phyloP scores from a whole-genome alignment of 2,329 filamentous ascomycete genomes.

The Fusarium vanettenii region DNA sequence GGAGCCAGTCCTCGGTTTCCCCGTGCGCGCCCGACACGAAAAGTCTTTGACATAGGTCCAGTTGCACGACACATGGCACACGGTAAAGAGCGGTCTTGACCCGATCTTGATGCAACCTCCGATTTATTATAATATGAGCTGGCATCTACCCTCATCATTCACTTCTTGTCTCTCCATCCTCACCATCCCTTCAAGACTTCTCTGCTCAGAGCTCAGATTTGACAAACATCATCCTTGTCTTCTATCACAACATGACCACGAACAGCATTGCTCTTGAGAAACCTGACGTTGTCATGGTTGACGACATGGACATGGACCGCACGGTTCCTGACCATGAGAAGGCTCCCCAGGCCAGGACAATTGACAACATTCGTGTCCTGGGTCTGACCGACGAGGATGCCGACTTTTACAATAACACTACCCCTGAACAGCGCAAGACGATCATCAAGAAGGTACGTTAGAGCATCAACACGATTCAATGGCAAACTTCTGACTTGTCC shows the following conservation, averaged over 20 bases:
- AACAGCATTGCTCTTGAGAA: slow-evolving; percentile 42
- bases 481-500: neutral
- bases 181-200: neutral
- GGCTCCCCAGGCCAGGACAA: slow-evolving; percentile 30
- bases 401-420: slow-evolving; percentile 26
- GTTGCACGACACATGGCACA: slow-evolving; percentile 12
- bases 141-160: neutral
- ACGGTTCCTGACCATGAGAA: slow-evolving; percentile 25
- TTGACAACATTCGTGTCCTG: slow-evolving; percentile 46
- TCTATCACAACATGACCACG: neutral
- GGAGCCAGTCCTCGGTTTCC: neutral
- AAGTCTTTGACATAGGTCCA: neutral
- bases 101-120: neutral
- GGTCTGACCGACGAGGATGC: slow-evolving; percentile 44
- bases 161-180: neutral
- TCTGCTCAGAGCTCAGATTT: neutral
- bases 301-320: slow-evolving; percentile 17
- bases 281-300: slow-evolving; percentile 39
- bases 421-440: neutral
- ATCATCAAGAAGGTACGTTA: neutral
- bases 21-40: neutral
- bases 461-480: neutral
- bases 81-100: neutral
- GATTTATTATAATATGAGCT: neutral
- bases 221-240: neutral